Conservation (phyloP, 768 basidiomycete genomes). For the Tulasnella sp. region DNA sequence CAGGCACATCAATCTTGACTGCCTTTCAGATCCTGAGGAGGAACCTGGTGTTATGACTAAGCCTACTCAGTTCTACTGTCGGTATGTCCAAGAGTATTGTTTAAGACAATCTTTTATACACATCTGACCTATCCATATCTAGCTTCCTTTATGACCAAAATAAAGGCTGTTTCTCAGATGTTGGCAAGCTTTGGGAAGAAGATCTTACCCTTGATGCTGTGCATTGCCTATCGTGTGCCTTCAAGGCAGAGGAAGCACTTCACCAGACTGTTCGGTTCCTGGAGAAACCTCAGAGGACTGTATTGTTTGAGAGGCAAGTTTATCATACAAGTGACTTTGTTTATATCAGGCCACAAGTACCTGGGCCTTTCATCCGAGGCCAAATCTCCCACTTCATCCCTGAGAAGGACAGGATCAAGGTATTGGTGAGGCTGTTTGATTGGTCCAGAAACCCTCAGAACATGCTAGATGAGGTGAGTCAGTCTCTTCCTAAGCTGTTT, state of each 20-base stretch:
- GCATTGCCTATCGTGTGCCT: not conserved
- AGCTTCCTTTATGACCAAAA: constrained; percentile 37
- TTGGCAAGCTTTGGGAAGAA: not conserved
- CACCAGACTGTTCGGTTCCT: constrained; percentile 23
- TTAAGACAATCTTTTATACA: too few species aligned
- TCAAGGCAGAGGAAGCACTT: constrained; percentile 22
- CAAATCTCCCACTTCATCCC: constrained; percentile 33
- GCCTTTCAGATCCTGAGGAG: constrained; percentile 18
- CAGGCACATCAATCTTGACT: constrained; percentile 38
- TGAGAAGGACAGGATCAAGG: not conserved
- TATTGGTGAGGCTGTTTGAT: not conserved
- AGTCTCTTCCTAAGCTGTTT: too few species aligned
- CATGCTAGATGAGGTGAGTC: constrained; percentile 5
- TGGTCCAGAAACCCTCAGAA: not conserved
- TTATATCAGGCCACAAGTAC: constrained; percentile 31
- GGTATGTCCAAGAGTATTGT: constrained; percentile 34
- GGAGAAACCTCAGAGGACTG: constrained; percentile 32
- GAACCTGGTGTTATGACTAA: constrained; percentile 22
- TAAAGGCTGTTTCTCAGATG: constrained; percentile 31
- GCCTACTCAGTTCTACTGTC: constrained; percentile 42
- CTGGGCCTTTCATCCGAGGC: constrained; percentile 46
- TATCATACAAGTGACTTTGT: constrained; percentile 58
- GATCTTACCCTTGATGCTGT: constrained; percentile 26
- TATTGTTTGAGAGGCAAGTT: constrained; percentile 34
- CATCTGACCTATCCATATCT: not conserved